Conservation (phyloP, 2,329 filamentous ascomycete species). For the Venturia pyrina region DNA sequence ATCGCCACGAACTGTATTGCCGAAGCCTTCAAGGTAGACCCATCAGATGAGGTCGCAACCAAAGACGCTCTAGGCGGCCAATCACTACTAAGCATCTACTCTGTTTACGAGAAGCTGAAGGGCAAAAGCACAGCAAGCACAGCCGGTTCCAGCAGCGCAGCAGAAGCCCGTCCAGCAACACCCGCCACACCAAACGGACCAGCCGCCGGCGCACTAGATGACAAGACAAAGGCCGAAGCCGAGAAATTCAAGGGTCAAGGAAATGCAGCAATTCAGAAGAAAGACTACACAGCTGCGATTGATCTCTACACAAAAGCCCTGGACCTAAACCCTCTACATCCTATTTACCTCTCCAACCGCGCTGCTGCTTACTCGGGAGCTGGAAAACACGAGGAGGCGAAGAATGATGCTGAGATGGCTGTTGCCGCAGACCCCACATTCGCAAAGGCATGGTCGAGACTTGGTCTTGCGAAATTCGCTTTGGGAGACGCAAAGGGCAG, state of each 20-base stretch:
- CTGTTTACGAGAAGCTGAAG: conserved; percentile 92
- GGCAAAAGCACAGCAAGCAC: conserved; percentile 45
- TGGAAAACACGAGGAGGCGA: conserved; percentile 74
- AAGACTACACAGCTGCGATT: conserved; percentile 78
- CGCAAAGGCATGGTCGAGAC: conserved; percentile 92
- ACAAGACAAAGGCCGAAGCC: conserved; percentile 57
- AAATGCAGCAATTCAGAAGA: conserved; percentile 89
- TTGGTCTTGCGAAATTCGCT: conserved; percentile 85
- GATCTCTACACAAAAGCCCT: conserved; percentile 83
- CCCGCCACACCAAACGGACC: conserved; percentile 28
- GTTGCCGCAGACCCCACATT: conserved; percentile 82
- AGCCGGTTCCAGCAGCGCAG: conserved; percentile 30
- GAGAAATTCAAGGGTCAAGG: conserved; percentile 83
- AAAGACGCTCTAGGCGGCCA: conserved; percentile 73
- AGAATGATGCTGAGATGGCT: conserved; percentile 81
- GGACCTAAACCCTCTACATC: conserved; percentile 69
- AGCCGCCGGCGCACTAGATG: conserved; percentile 31
- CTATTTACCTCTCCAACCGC: conserved; percentile 95
- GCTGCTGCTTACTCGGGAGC: conserved; percentile 84
- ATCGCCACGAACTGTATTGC: conserved; percentile 90
- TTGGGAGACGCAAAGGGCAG: conserved; percentile 82
- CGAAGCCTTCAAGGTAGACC: conserved; percentile 91
- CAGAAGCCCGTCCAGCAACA: conserved; percentile 32
- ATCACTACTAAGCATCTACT: conserved; percentile 83
- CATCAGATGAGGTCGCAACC: conserved; percentile 62